Percentiles rank a stretch among this genome's conserved stretches.
Evolutionary conservation across 352 stramenopile species (phyloP).

Genomic region (Phytophthora capsici): DNA sequence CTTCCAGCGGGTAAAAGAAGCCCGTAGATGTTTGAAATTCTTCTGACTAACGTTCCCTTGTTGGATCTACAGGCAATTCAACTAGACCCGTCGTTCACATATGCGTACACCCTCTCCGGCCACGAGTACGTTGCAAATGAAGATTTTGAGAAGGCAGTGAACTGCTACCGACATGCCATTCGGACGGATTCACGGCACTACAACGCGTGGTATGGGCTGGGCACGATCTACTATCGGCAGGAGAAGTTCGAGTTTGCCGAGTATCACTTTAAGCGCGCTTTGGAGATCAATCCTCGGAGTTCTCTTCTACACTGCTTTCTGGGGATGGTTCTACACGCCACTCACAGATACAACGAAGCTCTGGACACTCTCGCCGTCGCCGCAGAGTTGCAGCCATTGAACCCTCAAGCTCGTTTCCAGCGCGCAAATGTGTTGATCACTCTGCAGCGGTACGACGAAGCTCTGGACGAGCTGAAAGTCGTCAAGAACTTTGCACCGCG

Average conservation of each 20-base stretch:
- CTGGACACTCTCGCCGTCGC: constrained; percentile 90
- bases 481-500: constrained; percentile 93
- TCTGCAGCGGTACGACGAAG: constrained; percentile 92
- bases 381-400: constrained; percentile 91
- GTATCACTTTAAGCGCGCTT: constrained; percentile 95
- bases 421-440: constrained; percentile 95
- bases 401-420: constrained; percentile 95
- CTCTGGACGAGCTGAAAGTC: constrained; percentile 91
- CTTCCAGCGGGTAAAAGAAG: constrained; percentile 88
- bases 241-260: constrained; percentile 98
- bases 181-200: constrained; percentile 93
- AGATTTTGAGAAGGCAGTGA: constrained; percentile 98
- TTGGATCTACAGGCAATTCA: constrained; percentile 81
- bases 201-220: constrained; percentile 93
- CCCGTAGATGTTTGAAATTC: too few species aligned
- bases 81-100: constrained; percentile 95
- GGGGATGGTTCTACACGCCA: constrained; percentile 95
- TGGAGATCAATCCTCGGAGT: constrained; percentile 94
- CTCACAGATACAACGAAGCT: constrained; percentile 90
- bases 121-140: constrained; percentile 98
- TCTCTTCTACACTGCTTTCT: constrained; percentile 96
- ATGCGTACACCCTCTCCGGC: constrained; percentile 97
- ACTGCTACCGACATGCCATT: constrained; percentile 96
- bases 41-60: constrained; percentile 1
- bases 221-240: constrained; percentile 96